Evolutionary conservation across 495 filamentous ascomycete species (phyloP).

Genomic region (Penicillium daleae): DNA sequence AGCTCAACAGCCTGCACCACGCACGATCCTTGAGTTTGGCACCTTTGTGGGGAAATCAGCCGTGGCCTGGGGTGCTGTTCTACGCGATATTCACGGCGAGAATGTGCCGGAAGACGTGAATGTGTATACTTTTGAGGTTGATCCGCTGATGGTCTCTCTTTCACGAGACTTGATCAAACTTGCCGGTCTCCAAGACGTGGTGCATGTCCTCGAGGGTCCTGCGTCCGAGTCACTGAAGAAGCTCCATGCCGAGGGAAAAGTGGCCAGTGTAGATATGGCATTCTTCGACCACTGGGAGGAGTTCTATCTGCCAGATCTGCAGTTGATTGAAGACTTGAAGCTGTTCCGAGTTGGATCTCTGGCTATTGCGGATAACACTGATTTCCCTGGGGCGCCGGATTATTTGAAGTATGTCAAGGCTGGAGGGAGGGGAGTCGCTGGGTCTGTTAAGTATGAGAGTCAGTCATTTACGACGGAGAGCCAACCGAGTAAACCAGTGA

Average conservation of each 20-base stretch:
- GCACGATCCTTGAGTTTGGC: conserved; percentile 38
- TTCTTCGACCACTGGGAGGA: conserved; percentile 43
- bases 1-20: conserved; percentile 25
- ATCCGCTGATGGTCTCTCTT: conserved; percentile 28
- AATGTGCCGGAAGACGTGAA: conserved; percentile 19
- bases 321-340: conserved; percentile 33
- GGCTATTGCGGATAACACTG: conserved; percentile 26
- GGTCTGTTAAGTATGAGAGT: conserved; percentile 28
- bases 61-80: conserved; percentile 34
- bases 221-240: conserved; percentile 31
- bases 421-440: conserved; percentile 23
- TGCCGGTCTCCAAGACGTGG: conserved; percentile 31
- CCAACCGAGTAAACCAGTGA: conserved; percentile 19
- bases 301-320: conserved; percentile 36
- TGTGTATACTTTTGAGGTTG: conserved; percentile 40
- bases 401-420: conserved; percentile 38
- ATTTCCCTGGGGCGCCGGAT: conserved; percentile 29
- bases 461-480: conserved; percentile 18
- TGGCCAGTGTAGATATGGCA: conserved; percentile 35
- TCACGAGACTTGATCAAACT: conserved; percentile 32
- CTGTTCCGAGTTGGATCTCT: conserved; percentile 28
- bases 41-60: conserved; percentile 40
- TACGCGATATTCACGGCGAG: conserved; percentile 31
- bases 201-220: conserved; percentile 36
- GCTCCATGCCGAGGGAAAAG: conserved; percentile 27